Evolutionary conservation across 106 monocot genomes (phyloP).

Genomic region (Dactylorhiza incarnata): DNA sequence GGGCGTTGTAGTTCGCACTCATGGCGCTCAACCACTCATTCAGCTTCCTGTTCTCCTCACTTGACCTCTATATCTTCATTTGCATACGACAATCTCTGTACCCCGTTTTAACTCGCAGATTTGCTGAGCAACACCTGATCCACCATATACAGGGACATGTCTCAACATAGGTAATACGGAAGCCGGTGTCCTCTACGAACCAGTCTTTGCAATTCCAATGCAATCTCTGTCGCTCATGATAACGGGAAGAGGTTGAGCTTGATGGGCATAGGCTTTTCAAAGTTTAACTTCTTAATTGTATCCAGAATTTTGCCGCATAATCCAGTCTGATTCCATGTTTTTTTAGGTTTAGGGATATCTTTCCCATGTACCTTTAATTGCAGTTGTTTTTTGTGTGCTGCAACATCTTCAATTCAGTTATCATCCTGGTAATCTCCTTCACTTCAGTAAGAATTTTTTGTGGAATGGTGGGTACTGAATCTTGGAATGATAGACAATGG

Average conservation of each 20-base stretch:
- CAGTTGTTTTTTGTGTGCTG: constrained; percentile 57
- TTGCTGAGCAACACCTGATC: constrained; percentile 97
- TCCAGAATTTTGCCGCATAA: constrained; percentile 77
- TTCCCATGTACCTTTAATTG: constrained; percentile 94
- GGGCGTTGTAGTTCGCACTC: too few species aligned
- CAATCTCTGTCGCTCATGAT: constrained; percentile 98
- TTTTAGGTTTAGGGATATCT: constrained; percentile 90
- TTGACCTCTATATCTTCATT: too few species aligned
- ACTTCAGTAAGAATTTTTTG: constrained; percentile 89
- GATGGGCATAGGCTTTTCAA: constrained; percentile 97
- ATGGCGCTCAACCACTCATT: too few species aligned
- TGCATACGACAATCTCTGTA: constrained; percentile 93
- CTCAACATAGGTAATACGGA: constrained; percentile 95
- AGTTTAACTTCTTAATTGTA: constrained; percentile 76
- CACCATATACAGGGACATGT: constrained; percentile 93
- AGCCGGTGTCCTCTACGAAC: constrained; percentile 90
- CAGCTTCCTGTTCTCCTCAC: too few species aligned
- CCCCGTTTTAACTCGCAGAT: constrained; percentile 94
- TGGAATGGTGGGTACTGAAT: constrained; percentile 76
- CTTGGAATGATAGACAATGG: constrained; percentile 89
- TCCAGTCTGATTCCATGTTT: constrained; percentile 92
- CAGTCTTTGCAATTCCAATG: constrained; percentile 95
- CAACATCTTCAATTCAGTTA: constrained; percentile 60
- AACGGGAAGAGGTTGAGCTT: constrained; percentile 80
- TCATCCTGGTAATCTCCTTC: constrained; percentile 82